A percentile compares a stretch with the other conserved stretches of the same genome.
phyloP scores from a whole-genome alignment of 2,329 filamentous ascomycete species.

The Chaetomium sp. region DNA sequence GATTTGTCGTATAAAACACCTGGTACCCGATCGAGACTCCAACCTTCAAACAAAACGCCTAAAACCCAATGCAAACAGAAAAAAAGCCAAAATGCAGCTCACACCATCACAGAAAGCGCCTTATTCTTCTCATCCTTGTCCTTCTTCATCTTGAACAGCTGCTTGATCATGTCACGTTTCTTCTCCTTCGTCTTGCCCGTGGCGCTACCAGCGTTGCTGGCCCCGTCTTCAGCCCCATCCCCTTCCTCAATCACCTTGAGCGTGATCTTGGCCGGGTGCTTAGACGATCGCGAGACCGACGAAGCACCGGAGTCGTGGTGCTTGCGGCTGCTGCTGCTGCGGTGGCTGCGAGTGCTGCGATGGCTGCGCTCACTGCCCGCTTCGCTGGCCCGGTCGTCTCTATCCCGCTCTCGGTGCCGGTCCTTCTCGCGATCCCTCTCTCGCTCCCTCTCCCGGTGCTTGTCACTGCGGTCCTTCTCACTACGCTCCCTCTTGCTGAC shows the following conservation, averaged over 20 bases:
- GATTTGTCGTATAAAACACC: too few relatives aligned
- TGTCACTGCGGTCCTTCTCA: too few relatives aligned
- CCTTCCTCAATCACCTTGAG: slow-evolving; percentile 33
- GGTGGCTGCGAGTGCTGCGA: slow-evolving; percentile 30
- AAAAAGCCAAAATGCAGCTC: not conserved
- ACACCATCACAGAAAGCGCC: slow-evolving; percentile 20
- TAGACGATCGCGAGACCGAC: slow-evolving; percentile 28
- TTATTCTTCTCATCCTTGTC: slow-evolving; percentile 36
- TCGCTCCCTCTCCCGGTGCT: slow-evolving; percentile 22
- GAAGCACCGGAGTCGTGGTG: not conserved
- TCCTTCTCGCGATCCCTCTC: not conserved
- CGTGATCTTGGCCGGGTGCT: slow-evolving; percentile 26
- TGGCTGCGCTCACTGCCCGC: slow-evolving; percentile 30
- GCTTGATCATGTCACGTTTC: slow-evolving; percentile 50
- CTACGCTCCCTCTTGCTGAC: slow-evolving; percentile 6
- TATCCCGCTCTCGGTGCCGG: not conserved
- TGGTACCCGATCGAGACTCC: not conserved
- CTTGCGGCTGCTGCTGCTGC: slow-evolving; percentile 23
- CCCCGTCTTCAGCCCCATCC: slow-evolving; percentile 25
- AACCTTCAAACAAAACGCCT: not conserved
- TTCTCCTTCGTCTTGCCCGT: slow-evolving; percentile 41
- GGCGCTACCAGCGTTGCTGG: slow-evolving; percentile 29
- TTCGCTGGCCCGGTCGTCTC: slow-evolving; percentile 22
- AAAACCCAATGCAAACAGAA: not conserved
- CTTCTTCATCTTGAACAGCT: slow-evolving; percentile 52